These are phyloP conservation scores for Fraxinus xanthoxyloides DNA, from an alignment of 305 asterid genomes.

Conservation along the genomic window DNA sequence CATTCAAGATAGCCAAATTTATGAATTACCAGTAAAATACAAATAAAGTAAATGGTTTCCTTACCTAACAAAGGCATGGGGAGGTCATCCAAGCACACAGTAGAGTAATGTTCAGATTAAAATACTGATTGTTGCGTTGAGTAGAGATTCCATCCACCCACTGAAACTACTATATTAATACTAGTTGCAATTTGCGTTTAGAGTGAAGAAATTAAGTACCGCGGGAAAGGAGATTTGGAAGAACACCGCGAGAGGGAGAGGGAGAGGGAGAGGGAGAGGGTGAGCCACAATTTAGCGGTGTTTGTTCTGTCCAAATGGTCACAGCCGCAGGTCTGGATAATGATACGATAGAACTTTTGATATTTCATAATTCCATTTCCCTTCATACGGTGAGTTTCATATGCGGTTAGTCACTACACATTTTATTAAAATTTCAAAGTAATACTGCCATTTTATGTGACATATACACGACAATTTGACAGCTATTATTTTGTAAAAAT, in stretches of 20 bases:
- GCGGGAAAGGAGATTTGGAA: background rate
- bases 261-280: background rate
- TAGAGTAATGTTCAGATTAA: background rate
- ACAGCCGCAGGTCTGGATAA: background rate
- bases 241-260: background rate
- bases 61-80: conserved; percentile 56
- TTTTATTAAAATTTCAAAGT: too few species aligned
- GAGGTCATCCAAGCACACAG: conserved; percentile 29
- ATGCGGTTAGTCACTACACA: background rate
- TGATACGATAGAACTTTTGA: background rate
- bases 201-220: background rate
- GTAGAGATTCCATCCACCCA: conserved; percentile 1
- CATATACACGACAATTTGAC: too few species aligned
- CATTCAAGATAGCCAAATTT: background rate
- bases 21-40: background rate
- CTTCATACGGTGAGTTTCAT: background rate
- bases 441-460: too few species aligned
- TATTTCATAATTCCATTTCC: background rate
- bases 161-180: background rate
- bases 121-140: background rate
- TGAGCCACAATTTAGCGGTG: background rate
- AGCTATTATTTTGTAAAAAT: too few species aligned
- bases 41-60: background rate
- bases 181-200: background rate
- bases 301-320: background rate